Conservation (phyloP, 192 early-diverging fungal species). For the Hyaloraphidium curvatum region DNA sequence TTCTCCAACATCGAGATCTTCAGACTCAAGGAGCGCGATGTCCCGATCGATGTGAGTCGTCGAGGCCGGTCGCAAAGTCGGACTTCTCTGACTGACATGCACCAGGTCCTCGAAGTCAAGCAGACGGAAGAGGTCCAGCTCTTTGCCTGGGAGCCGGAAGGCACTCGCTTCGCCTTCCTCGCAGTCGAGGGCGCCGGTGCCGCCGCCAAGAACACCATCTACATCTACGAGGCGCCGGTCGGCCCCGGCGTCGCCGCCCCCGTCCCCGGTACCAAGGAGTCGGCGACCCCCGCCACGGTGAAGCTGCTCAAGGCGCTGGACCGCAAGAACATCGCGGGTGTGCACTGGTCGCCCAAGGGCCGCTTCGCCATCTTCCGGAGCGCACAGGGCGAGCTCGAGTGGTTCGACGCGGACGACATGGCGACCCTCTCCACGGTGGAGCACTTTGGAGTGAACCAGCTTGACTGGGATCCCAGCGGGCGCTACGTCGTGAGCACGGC, state of each 20-base stretch:
- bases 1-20: conserved; percentile 90
- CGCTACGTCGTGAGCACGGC: conserved; percentile 76
- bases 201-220: conserved; percentile 30
- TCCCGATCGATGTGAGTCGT: conserved; percentile 77
- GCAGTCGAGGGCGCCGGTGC: conserved; percentile 51
- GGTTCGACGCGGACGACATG: conserved; percentile 68
- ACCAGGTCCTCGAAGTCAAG: conserved; percentile 52
- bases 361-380: conserved; percentile 71
- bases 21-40: conserved; percentile 69
- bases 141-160: conserved; percentile 94
- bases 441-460: conserved; percentile 87
- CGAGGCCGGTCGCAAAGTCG: background rate
- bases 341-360: conserved; percentile 93
- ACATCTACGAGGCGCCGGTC: conserved; percentile 67
- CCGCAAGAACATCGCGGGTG: conserved; percentile 57
- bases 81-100: background rate
- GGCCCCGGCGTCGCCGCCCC: conserved; percentile 7
- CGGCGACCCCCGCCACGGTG: conserved; percentile 36
- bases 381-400: conserved; percentile 62
- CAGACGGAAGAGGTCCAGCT: conserved; percentile 40
- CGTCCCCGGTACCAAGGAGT: conserved; percentile 39
- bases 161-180: conserved; percentile 79
- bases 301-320: conserved; percentile 68
- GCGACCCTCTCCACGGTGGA: conserved; percentile 48
- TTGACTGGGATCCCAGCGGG: conserved; percentile 98